Conservation (phyloP, 1,284 basidiomycete species). For the Pterula multifida region DNA sequence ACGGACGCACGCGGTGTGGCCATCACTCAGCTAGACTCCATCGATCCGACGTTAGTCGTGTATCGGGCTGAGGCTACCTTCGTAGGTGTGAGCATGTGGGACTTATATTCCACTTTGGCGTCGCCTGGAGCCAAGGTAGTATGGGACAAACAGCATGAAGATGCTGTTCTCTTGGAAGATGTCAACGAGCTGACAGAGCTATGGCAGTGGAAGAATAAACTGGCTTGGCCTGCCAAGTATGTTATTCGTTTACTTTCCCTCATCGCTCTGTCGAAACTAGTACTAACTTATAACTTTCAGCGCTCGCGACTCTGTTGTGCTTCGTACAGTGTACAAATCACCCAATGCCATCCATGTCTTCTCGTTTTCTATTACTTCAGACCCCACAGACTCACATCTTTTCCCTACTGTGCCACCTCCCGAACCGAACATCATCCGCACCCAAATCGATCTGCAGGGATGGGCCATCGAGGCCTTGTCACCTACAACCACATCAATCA, state of each 20-base stretch:
- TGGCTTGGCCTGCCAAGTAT: slow-evolving; percentile 85
- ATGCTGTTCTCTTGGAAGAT: slow-evolving; percentile 78
- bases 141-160: slow-evolving; percentile 91
- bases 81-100: slow-evolving; percentile 94
- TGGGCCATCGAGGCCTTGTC: slow-evolving; percentile 96
- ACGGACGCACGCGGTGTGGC: slow-evolving; percentile 84
- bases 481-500: slow-evolving; percentile 90
- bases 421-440: slow-evolving; percentile 75
- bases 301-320: slow-evolving; percentile 81
- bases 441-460: slow-evolving; percentile 91
- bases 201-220: slow-evolving; percentile 84
- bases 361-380: slow-evolving; percentile 79
- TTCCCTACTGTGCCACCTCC: slow-evolving; percentile 64
- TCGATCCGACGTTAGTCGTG: slow-evolving; percentile 94
- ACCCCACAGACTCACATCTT: slow-evolving; percentile 50
- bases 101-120: slow-evolving; percentile 82
- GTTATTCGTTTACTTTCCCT: slow-evolving; percentile 19
- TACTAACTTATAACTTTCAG: slow-evolving; percentile 28
- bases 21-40: slow-evolving; percentile 92
- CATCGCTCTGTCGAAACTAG: no score
- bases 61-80: slow-evolving; percentile 96
- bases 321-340: slow-evolving; percentile 96
- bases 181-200: slow-evolving; percentile 86
- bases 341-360: slow-evolving; percentile 93
- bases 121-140: slow-evolving; percentile 72